These are phyloP conservation scores for Gynochthodes officinalis DNA, from an alignment of 257 asterid genomes.

Conservation along the genomic window DNA sequence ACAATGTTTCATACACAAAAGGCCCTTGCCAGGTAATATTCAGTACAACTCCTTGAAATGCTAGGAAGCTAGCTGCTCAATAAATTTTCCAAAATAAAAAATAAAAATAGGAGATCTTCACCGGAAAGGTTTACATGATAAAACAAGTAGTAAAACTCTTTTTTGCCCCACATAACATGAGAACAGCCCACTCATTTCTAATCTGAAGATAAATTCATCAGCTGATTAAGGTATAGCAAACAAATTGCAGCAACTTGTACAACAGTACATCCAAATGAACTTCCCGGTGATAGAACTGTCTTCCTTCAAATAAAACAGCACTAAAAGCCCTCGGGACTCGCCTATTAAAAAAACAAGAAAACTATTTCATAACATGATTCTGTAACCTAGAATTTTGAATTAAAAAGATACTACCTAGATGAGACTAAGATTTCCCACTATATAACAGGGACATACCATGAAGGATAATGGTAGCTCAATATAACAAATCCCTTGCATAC, in stretches of 20 bases:
- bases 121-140: neutral
- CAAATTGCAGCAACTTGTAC: slow-evolving; percentile 14
- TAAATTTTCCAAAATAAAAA: neutral
- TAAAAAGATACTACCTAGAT: neutral
- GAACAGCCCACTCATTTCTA: neutral
- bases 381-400: slow-evolving; percentile 19
- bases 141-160: slow-evolving; percentile 2
- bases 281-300: slow-evolving; percentile 20
- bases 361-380: slow-evolving; percentile 20
- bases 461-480: slow-evolving; percentile 30
- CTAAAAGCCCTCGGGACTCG: slow-evolving; percentile 21
- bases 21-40: neutral
- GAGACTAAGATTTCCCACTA: slow-evolving; percentile 14
- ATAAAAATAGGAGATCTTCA: neutral
- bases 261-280: slow-evolving; percentile 15
- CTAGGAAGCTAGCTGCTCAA: neutral
- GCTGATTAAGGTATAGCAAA: slow-evolving; percentile 9
- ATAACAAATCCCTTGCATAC: slow-evolving; percentile 31
- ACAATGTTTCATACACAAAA: slow-evolving; percentile 3
- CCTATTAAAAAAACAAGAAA: slow-evolving; percentile 30
- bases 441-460: slow-evolving; percentile 38
- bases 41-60: neutral
- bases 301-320: slow-evolving; percentile 33
- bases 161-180: neutral
- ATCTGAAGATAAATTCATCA: slow-evolving; percentile 4